Conservation (phyloP, 768 basidiomycete species). For the Mycena latifolia region DNA sequence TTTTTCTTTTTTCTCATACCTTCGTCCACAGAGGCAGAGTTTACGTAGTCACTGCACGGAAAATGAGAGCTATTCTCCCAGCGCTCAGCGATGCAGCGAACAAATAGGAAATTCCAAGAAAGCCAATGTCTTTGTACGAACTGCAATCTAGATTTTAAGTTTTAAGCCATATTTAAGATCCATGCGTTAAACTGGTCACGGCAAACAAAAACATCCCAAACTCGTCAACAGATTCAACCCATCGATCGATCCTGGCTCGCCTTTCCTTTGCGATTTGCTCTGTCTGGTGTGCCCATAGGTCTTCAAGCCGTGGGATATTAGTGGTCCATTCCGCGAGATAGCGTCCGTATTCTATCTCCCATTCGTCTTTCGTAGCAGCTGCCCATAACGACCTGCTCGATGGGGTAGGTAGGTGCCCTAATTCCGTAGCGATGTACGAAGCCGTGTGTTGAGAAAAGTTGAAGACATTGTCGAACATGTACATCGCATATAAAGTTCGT, state of each 20-base stretch:
- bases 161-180: background rate
- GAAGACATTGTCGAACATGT: conserved; percentile 28
- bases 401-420: conserved; percentile 14
- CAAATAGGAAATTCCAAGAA: too few species aligned
- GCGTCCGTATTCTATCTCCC: conserved; percentile 17
- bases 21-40: too few species aligned
- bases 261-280: conserved; percentile 8
- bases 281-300: conserved; percentile 24
- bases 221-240: conserved; percentile 27
- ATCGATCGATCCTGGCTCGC: conserved; percentile 11
- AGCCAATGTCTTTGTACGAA: too few species aligned
- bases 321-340: conserved; percentile 19
- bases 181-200: background rate
- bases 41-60: too few species aligned
- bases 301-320: conserved; percentile 9
- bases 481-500: conserved; percentile 24
- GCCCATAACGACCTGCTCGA: conserved; percentile 18
- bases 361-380: conserved; percentile 9
- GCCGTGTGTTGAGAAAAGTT: conserved; percentile 7
- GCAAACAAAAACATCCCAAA: conserved; percentile 32
- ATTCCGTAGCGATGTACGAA: conserved; percentile 31
- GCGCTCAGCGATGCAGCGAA: too few species aligned
- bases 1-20: too few species aligned
- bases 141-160: too few species aligned
- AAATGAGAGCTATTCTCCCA: too few species aligned